phyloP scores from a whole-genome alignment of 176 grass and related monocot genomes.

The Cymbopogon citratus region DNA sequence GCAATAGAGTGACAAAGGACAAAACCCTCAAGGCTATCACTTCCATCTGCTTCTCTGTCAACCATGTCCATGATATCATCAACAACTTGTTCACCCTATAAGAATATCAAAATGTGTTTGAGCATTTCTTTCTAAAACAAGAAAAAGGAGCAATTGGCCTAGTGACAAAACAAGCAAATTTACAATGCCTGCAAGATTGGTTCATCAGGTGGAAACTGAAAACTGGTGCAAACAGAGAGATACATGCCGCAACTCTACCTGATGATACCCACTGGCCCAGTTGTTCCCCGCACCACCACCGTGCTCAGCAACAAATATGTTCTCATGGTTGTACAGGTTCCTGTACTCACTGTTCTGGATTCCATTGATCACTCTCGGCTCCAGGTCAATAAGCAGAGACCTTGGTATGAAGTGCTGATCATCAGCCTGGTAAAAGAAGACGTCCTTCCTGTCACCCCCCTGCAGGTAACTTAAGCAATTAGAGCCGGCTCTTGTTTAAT shows the following conservation, averaged over 20 bases:
- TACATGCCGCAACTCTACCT: constrained; percentile 32
- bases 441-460: constrained; percentile 98
- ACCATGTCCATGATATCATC: constrained; percentile 99
- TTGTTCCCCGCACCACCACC: constrained; percentile 99
- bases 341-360: constrained; percentile 96
- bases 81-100: constrained; percentile 91
- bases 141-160: background rate
- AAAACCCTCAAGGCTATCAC: constrained; percentile 97
- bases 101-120: background rate
- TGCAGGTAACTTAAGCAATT: constrained; percentile 33
- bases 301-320: constrained; percentile 92
- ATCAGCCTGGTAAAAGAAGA: constrained; percentile 99
- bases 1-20: constrained; percentile 97
- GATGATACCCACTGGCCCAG: constrained; percentile 98
- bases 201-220: background rate
- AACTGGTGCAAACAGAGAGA: background rate
- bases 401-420: constrained; percentile 98
- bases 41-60: constrained; percentile 99
- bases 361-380: constrained; percentile 94
- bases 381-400: constrained; percentile 93
- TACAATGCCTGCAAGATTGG: background rate
- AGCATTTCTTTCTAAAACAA: constrained; percentile 2
- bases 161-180: background rate
- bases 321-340: constrained; percentile 97
- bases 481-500: background rate